Conservation (phyloP, 768 basidiomycete genomes). For the Coprinopsis sp. region DNA sequence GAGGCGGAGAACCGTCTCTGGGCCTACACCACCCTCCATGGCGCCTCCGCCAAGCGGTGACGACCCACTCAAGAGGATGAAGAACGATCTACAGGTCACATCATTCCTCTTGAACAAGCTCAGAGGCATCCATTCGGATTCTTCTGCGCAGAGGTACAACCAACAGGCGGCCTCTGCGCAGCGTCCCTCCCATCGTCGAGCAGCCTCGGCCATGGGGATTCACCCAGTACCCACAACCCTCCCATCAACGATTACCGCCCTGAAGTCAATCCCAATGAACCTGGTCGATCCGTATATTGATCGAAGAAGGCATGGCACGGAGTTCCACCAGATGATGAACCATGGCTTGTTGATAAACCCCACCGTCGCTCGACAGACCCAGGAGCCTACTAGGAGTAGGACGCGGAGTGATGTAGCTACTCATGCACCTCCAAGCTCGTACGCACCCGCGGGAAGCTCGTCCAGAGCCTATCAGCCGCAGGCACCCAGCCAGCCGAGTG, state of each 20-base stretch:
- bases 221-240: no score
- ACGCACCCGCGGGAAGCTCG: no score
- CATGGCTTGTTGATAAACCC: constrained; percentile 1
- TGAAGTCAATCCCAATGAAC: neutral
- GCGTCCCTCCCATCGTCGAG: no score
- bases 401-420: no score
- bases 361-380: neutral
- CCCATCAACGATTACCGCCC: neutral
- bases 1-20: neutral
- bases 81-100: constrained; percentile 2
- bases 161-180: neutral
- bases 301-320: neutral
- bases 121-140: neutral
- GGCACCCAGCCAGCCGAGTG: no score
- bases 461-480: no score
- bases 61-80: constrained; percentile 4
- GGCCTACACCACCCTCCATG: neutral
- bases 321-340: constrained; percentile 3
- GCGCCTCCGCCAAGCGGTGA: neutral
- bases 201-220: neutral
- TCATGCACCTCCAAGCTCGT: no score
- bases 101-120: constrained; percentile 2
- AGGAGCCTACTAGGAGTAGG: no score
- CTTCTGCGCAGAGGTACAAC: neutral
- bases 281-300: constrained; percentile 2